Conservation (phyloP, 208 protist species). For the Leishmania tarentolae region DNA sequence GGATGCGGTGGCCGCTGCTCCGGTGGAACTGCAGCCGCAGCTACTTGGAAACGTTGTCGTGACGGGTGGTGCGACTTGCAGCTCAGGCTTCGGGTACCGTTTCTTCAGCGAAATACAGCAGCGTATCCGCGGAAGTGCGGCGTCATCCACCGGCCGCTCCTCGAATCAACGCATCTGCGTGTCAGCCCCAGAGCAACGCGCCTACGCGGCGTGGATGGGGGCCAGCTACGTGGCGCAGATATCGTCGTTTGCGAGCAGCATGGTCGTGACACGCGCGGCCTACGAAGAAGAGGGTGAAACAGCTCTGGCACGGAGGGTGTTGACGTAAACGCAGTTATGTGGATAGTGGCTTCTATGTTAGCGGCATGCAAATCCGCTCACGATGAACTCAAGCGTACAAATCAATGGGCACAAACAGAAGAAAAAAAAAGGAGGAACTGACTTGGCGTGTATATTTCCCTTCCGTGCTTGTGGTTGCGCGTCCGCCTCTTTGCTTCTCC, state of each 20-base stretch:
- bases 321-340: conserved; percentile 33
- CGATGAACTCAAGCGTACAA: background rate
- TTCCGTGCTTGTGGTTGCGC: background rate
- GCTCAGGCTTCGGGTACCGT: conserved; percentile 91
- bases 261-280: conserved; percentile 56
- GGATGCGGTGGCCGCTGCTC: conserved; percentile 73
- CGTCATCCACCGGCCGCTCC: background rate
- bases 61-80: conserved; percentile 91
- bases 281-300: conserved; percentile 67
- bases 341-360: background rate
- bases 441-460: background rate
- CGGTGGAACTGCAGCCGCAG: conserved; percentile 41
- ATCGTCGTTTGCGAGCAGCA: conserved; percentile 87
- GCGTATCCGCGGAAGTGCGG: conserved; percentile 32
- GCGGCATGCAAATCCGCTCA: background rate
- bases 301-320: conserved; percentile 45
- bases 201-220: conserved; percentile 93
- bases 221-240: conserved; percentile 95
- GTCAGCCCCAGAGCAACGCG: conserved; percentile 91
- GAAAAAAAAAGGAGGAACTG: background rate
- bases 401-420: background rate
- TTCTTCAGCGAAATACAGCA: conserved; percentile 89
- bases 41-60: conserved; percentile 89
- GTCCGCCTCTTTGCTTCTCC: background rate
- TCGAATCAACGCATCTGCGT: conserved; percentile 87